Evolutionary conservation across 2,329 filamentous ascomycete genomes (phyloP).

Genomic region (Cytospora chrysosperma): DNA sequence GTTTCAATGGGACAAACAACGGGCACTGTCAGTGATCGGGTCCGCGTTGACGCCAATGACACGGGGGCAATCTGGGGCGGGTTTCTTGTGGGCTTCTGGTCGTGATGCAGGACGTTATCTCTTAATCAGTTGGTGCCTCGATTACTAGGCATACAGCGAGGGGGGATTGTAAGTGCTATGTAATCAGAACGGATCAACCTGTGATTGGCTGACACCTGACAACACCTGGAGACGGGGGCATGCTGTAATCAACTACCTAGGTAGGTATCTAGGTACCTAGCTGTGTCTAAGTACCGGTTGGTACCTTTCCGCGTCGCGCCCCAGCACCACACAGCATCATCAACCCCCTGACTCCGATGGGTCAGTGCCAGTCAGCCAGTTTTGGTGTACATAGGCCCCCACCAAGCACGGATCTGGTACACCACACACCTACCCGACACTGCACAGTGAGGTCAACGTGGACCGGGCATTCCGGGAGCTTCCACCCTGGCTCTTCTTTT

Average conservation of each 20-base stretch:
- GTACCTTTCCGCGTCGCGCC: neutral
- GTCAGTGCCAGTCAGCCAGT: neutral
- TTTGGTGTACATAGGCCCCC: too few species aligned
- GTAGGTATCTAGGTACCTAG: too few species aligned
- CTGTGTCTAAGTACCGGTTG: too few species aligned
- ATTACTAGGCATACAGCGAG: constrained; percentile 14
- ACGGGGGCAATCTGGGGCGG: neutral
- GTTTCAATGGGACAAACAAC: neutral
- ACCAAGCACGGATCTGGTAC: neutral
- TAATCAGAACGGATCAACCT: constrained; percentile 20
- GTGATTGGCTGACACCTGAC: constrained; percentile 6
- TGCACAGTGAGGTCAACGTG: neutral
- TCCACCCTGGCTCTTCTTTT: neutral
- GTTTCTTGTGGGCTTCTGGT: neutral
- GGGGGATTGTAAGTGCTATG: constrained; percentile 1
- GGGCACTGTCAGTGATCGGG: neutral
- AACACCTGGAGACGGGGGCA: neutral
- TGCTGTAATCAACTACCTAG: neutral
- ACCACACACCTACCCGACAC: too few species aligned
- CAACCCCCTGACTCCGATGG: neutral
- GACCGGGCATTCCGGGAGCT: neutral
- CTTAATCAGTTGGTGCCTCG: constrained; percentile 19
- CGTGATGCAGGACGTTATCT: neutral
- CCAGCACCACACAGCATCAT: too few species aligned
- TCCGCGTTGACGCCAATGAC: neutral